Evolutionary conservation across 352 stramenopile species (phyloP).

Genomic region (Phytophthora multivora): DNA sequence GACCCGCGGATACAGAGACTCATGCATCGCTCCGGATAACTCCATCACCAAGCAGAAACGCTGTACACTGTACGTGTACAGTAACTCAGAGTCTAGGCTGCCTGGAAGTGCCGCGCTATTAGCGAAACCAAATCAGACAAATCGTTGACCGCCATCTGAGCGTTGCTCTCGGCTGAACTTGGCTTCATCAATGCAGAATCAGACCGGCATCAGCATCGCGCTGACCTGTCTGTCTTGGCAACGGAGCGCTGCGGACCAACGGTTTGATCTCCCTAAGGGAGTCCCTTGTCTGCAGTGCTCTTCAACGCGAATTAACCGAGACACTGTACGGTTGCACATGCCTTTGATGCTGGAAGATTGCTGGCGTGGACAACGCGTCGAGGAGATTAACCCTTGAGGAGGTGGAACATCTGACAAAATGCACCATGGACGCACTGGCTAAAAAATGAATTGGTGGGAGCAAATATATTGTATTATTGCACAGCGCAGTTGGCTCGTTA

Average conservation of each 20-base stretch:
- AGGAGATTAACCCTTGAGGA: too few species aligned
- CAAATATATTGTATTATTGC: too few species aligned
- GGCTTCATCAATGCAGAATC: conserved; percentile 4
- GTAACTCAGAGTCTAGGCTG: neutral
- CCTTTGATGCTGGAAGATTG: too few species aligned
- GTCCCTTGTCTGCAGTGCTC: neutral
- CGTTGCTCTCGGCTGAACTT: conserved; percentile 1
- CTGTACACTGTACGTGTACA: too few species aligned
- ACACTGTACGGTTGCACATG: too few species aligned
- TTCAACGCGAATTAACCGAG: neutral
- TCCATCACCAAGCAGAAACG: too few species aligned
- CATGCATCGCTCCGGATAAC: neutral
- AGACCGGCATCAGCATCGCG: conserved; percentile 3
- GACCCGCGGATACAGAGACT: neutral
- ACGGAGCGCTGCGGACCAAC: conserved; percentile 11
- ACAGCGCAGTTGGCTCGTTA: too few species aligned
- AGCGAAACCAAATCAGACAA: conserved; percentile 12
- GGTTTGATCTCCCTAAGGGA: conserved; percentile 1
- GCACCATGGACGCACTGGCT: too few species aligned
- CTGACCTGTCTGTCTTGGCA: conserved; percentile 11
- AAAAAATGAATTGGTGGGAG: too few species aligned
- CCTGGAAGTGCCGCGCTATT: conserved; percentile 8
- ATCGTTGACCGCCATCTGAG: conserved; percentile 13
- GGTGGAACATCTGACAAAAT: too few species aligned
- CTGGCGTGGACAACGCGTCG: too few species aligned